A percentile compares a stretch with the other conserved stretches of the same genome.
These are phyloP conservation scores for Vitis labrusca DNA, from an alignment of 164 flowering plant genomes.

Conservation along the genomic window DNA sequence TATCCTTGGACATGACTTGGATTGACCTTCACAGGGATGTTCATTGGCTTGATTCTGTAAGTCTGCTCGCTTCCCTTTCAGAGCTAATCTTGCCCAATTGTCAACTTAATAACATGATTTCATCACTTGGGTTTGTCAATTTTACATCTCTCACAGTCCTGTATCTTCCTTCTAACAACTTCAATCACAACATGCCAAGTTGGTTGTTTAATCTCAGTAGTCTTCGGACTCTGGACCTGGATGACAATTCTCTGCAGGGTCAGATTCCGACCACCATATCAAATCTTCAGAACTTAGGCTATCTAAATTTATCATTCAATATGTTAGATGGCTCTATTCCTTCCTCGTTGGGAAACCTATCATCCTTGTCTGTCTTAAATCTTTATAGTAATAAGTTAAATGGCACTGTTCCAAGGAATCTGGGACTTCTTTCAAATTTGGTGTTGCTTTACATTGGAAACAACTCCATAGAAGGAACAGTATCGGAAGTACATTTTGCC, in stretches of 20 bases:
- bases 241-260: background rate
- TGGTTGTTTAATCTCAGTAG: background rate
- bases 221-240: background rate
- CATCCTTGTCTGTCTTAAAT: background rate
- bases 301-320: background rate
- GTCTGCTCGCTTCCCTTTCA: background rate
- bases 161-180: background rate
- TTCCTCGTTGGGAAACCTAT: background rate
- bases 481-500: background rate
- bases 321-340: background rate
- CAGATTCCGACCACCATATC: background rate
- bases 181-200: background rate
- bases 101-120: background rate
- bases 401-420: too few relatives aligned
- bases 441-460: too few relatives aligned
- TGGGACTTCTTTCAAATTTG: too few relatives aligned
- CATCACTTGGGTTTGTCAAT: too few relatives aligned
- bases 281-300: background rate
- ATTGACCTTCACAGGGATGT: background rate
- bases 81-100: background rate
- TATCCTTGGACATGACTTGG: background rate
- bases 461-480: too few relatives aligned
- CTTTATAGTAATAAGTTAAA: too few relatives aligned
- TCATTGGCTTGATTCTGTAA: background rate
- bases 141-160: background rate